These are phyloP conservation scores for Septoria petroselini DNA, from an alignment of 2,329 filamentous ascomycete species.

Conservation along the genomic window DNA sequence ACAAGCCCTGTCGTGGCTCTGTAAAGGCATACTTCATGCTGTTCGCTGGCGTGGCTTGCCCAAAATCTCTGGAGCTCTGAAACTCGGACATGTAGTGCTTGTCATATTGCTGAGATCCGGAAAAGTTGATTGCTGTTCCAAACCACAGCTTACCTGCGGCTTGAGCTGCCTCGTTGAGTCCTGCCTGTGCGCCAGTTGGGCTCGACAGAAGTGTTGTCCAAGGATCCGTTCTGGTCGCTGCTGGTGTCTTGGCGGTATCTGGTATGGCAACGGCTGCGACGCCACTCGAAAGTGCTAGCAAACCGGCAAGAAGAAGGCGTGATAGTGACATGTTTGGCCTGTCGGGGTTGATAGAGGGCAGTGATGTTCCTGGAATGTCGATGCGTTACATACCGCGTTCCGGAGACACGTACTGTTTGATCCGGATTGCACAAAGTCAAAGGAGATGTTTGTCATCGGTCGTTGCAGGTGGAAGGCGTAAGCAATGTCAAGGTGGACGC, in stretches of 20 bases:
- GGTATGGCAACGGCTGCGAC: neutral
- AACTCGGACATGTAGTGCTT: slow-evolving; percentile 55
- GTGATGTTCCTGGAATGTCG: too few species aligned
- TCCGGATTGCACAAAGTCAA: too few species aligned
- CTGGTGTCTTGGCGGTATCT: neutral
- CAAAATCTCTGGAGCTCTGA: slow-evolving; percentile 57
- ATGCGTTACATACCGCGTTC: too few species aligned
- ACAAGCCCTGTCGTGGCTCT: slow-evolving; percentile 37
- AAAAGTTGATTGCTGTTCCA: slow-evolving; percentile 57
- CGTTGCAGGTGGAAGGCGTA: too few species aligned
- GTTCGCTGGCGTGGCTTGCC: slow-evolving; percentile 46
- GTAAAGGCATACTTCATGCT: slow-evolving; percentile 43
- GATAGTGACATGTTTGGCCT: too few species aligned
- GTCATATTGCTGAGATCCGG: slow-evolving; percentile 50
- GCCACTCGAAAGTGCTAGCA: too few species aligned
- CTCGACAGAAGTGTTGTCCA: neutral
- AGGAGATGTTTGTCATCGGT: too few species aligned
- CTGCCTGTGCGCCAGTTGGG: slow-evolving; percentile 4
- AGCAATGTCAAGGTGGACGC: too few species aligned
- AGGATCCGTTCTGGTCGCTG: too few species aligned
- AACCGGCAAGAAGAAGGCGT: too few species aligned
- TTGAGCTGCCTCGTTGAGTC: slow-evolving; percentile 28
- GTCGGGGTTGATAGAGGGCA: too few species aligned
- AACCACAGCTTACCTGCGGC: slow-evolving; percentile 32
- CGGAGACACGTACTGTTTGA: too few species aligned